phyloP scores from a whole-genome alignment of 768 basidiomycete species.

The Suillus subluteus region DNA sequence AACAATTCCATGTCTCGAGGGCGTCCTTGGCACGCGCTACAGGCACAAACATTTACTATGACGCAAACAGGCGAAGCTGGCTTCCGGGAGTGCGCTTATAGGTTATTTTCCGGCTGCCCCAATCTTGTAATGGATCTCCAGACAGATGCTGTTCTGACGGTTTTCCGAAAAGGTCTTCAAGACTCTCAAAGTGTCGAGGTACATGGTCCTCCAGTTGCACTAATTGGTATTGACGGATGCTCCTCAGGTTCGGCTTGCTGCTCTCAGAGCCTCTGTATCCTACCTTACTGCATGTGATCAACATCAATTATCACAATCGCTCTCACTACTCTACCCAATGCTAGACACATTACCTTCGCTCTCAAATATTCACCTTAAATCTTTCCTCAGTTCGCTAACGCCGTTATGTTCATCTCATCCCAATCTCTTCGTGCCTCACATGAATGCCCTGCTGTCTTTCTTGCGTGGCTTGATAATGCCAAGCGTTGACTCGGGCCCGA shows the following conservation, averaged over 20 bases:
- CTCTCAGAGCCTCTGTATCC: slow-evolving; percentile 68
- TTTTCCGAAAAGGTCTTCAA: slow-evolving; percentile 70
- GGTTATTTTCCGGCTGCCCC: slow-evolving; percentile 74
- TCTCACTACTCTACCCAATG: slow-evolving; percentile 68
- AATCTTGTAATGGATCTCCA: slow-evolving; percentile 80
- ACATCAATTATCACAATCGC: slow-evolving; percentile 61
- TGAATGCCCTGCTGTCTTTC: slow-evolving; percentile 68
- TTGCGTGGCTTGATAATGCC: slow-evolving; percentile 75
- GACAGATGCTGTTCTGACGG: slow-evolving; percentile 65
- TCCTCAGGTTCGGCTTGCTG: slow-evolving; percentile 69
- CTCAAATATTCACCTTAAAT: slow-evolving; percentile 55
- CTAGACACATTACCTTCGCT: slow-evolving; percentile 73
- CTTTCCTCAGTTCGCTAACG: slow-evolving; percentile 69
- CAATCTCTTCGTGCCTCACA: slow-evolving; percentile 72
- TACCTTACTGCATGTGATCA: slow-evolving; percentile 69
- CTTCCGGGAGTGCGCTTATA: slow-evolving; percentile 64
- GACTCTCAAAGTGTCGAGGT: slow-evolving; percentile 69
- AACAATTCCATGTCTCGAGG: slow-evolving; percentile 76
- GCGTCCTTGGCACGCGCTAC: slow-evolving; percentile 81
- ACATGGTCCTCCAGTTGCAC: slow-evolving; percentile 7
- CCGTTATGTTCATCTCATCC: slow-evolving; percentile 73
- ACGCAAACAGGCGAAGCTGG: slow-evolving; percentile 37
- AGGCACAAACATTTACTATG: slow-evolving; percentile 73
- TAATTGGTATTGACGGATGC: slow-evolving; percentile 9
- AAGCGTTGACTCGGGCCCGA: slow-evolving; percentile 53